Evolutionary conservation across 2,329 filamentous ascomycete species (phyloP).

Genomic region (Diaporthe citrichinensis): DNA sequence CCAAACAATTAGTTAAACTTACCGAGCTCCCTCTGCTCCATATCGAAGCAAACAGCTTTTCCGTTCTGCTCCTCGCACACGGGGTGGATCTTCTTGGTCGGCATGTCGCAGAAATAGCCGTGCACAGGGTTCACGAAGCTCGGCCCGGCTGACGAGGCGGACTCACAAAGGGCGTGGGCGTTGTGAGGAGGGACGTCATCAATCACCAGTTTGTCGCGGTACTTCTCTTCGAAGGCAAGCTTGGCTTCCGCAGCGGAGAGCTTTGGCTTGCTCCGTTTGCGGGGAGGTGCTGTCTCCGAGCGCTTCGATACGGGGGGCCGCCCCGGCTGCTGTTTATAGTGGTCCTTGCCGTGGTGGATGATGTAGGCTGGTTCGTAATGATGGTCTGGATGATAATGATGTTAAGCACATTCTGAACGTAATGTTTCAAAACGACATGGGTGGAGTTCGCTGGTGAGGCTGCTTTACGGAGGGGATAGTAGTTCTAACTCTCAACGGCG

Average conservation of each 20-base stretch:
- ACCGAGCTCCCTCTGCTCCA: constrained; percentile 2
- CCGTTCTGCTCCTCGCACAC: not conserved
- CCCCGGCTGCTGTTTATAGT: not conserved
- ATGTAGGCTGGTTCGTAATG: not conserved
- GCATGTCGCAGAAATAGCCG: constrained; percentile 16
- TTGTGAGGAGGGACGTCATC: constrained; percentile 1
- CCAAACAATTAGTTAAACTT: not conserved
- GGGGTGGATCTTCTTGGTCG: not conserved
- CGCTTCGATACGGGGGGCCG: not conserved
- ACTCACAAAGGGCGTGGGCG: not conserved
- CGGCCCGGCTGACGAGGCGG: not conserved
- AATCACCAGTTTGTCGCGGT: not conserved
- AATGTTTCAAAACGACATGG: not conserved
- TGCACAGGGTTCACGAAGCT: not conserved
- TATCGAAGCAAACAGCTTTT: not conserved
- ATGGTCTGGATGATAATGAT: not conserved
- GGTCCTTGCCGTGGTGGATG: too few species aligned
- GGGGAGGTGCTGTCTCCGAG: not conserved
- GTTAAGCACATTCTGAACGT: not conserved
- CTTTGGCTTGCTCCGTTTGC: not conserved
- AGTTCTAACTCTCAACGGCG: not conserved
- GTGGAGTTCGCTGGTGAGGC: not conserved
- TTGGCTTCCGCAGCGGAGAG: not conserved
- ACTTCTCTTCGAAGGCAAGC: not conserved
- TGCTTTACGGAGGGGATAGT: not conserved